Evolutionary conservation across 2,329 filamentous ascomycete genomes (phyloP), one percentile per base, ranked within the genome.

Genomic region (Trichoderma arundinaceum): DNA sequence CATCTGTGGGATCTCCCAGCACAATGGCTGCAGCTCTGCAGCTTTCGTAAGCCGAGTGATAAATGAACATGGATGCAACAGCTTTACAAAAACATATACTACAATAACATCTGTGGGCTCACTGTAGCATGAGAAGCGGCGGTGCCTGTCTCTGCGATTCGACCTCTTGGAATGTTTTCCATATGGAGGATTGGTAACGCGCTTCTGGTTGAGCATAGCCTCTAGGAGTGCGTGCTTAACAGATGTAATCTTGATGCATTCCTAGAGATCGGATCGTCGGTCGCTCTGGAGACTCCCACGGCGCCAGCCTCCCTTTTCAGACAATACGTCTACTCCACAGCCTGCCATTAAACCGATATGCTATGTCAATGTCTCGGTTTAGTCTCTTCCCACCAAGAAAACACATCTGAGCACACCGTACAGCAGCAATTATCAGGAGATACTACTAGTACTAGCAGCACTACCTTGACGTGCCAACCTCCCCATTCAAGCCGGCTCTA

Each of bases 231-330:
- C 10, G 32, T n/a, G 32, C 12, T 33, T 43, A 6, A 15, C 12
- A 3, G 8, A 9, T 13, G 7, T 17, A 51, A 17, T 33, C 7
- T 13, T 13, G 8, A 4, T n/a, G 6, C 56, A 59, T 59, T 59
- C 56, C 56, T 38, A 15, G 7, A 2, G 9, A 10, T 22, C 5
- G 32, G 32, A n/a, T n/a, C 7, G 7, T 48, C 56, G 17, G 17
- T 35, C 13, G 4, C 12, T 17, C 38, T 8, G 12, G 12, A 22
- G 4, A 17, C 7, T 33, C 22, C 32, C 13, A 33, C 38, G 19
- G 32, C n/a, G 39, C 41, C 54, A 58, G 54, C 22, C 54, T 58
- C 54, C 54, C 54, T 58, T 58, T 46, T 7, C 8, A 35, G 12
- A 35, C n/a, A 46, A 54, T 41, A 28, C 1, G 33, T 39, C 52